Evolutionary conservation across 345 rosid genomes (phyloP).

Genomic region (Hibiscus mutabilis): DNA sequence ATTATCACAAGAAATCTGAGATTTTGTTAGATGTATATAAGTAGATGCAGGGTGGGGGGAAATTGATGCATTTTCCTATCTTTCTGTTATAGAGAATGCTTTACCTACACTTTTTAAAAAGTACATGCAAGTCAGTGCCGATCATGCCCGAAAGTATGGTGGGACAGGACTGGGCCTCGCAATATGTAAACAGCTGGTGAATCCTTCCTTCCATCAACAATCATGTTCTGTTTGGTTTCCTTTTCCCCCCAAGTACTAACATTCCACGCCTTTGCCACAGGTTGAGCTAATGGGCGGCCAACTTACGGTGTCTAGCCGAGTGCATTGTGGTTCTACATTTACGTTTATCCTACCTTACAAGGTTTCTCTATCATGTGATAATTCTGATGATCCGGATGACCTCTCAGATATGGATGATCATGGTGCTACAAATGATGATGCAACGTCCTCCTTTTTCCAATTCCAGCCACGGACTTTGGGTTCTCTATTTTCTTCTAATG

Average conservation of each 20-base stretch:
- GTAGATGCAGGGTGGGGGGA: neutral
- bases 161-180: slow-evolving; percentile 98
- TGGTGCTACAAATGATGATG: slow-evolving; percentile 51
- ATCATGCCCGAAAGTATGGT: slow-evolving; percentile 93
- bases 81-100: slow-evolving; percentile 61
- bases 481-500: slow-evolving; percentile 51
- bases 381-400: slow-evolving; percentile 75
- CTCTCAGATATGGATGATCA: slow-evolving; percentile 61
- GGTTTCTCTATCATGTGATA: slow-evolving; percentile 44
- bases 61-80: slow-evolving; percentile 1
- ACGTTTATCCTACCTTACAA: slow-evolving; percentile 84
- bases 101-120: slow-evolving; percentile 75
- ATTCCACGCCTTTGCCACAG: slow-evolving; percentile 31
- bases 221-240: neutral
- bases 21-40: neutral
- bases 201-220: slow-evolving; percentile 4
- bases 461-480: slow-evolving; percentile 67
- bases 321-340: slow-evolving; percentile 75
- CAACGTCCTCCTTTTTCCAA: slow-evolving; percentile 63
- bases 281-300: slow-evolving; percentile 96
- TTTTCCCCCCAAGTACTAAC: slow-evolving; percentile 7
- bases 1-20: neutral
- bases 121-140: slow-evolving; percentile 95
- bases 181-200: slow-evolving; percentile 94
- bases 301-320: slow-evolving; percentile 80